phyloP scores from a whole-genome alignment of 2,329 filamentous ascomycete species.

The Microdochium trichocladiopsis region DNA sequence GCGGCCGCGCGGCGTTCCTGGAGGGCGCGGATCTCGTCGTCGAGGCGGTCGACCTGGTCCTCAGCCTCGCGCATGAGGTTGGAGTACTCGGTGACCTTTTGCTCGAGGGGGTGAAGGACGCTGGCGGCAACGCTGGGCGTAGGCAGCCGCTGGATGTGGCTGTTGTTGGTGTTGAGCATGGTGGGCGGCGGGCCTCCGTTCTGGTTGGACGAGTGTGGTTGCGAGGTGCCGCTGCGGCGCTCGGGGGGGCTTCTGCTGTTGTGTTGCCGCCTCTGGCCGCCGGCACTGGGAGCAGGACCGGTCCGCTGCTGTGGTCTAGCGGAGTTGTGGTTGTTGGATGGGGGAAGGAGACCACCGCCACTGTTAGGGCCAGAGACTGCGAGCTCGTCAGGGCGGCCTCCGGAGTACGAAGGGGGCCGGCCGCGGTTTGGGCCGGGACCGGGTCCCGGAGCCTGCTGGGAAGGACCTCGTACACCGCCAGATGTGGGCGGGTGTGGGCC shows the following conservation, averaged over 20 bases:
- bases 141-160: conserved; percentile 31
- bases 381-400: neutral
- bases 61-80: conserved; percentile 32
- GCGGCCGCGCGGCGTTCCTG: conserved; percentile 31
- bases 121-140: conserved; percentile 33
- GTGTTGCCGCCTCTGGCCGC: neutral
- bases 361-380: neutral
- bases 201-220: neutral
- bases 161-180: neutral
- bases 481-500: neutral
- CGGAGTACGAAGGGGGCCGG: neutral
- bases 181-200: neutral
- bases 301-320: neutral
- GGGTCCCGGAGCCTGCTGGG: neutral
- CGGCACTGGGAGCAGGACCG: neutral
- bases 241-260: neutral
- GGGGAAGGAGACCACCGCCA: neutral
- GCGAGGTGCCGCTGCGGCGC: neutral
- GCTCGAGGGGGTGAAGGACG: conserved; percentile 36
- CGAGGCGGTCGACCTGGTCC: conserved; percentile 31
- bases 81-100: conserved; percentile 36
- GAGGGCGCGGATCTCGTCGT: conserved; percentile 32
- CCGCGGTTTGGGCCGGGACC: neutral
- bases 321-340: neutral
- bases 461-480: neutral